Evolutionary conservation across 1,284 basidiomycete species (phyloP), one percentile per base, ranked within the genome.

Genomic region (Ceratobasidium sp.): DNA sequence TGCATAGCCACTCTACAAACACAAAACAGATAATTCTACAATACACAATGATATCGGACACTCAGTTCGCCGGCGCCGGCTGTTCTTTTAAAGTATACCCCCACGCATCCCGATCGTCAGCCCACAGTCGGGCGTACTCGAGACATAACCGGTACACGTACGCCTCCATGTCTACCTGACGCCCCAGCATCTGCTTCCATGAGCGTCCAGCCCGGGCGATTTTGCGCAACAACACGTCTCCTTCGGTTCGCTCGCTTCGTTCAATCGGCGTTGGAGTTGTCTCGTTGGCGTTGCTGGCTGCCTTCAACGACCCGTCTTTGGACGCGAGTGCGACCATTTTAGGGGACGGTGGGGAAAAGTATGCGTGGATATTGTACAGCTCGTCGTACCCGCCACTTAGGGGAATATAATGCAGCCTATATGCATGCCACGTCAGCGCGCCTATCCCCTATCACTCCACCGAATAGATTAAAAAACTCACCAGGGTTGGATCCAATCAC

Each of bases 401-500:
- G 0, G 96, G 96, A 79, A 98, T 96, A 84, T 92, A 98, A 85
- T 98, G 96, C 57, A 98, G 88, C 96, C 95, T 97, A 77, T 7
- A 67, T 20, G 75, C 59, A n/a, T 1, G 50, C 12, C 46, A 33
- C 59, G 59, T 62, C 59, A 62, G 59, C 59, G 9, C 38, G 15
- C 9, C 48, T 48, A 54, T 54, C 20, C 15, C 70, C 44, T 26
- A 87, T 42, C 86, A 84, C 28, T 79, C 70, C 78, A 56, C 13
- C 69, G 9, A 28, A 20, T 20, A n/a, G n/a, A n/a, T 33, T 33
- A 4, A 33, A 42, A 42, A 56, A 86, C 91, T 59, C 81, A 94
- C 94, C 94, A 95, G 64, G 93, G 93, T 80, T 94, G 89, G 64
- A 94, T 89, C 94, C 94, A 94, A 80, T 92, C 93, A 0, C 91